Evolutionary conservation across 768 basidiomycete genomes (phyloP).

Genomic region (Tylopilus vinaceipallidus): DNA sequence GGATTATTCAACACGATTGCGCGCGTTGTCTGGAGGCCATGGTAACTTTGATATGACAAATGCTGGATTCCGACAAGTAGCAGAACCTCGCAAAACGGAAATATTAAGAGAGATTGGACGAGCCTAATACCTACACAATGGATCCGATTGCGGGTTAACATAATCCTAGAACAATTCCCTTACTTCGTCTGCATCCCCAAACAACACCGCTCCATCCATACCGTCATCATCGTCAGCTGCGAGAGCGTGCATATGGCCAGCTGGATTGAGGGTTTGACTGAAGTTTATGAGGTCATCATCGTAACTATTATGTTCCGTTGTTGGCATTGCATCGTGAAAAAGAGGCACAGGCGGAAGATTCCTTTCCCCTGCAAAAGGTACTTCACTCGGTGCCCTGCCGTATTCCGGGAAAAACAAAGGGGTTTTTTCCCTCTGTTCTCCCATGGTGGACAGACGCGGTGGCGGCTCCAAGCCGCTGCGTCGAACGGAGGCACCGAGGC

Average conservation of each 20-base stretch:
- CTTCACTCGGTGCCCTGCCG: conserved; percentile 41
- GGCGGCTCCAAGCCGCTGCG: conserved; percentile 30
- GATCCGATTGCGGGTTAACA: conserved; percentile 9
- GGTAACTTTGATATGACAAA: conserved; percentile 76
- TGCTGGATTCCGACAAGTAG: conserved; percentile 74
- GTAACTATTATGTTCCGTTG: conserved; percentile 32
- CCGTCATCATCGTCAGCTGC: conserved; percentile 74
- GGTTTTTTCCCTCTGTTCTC: conserved; percentile 44
- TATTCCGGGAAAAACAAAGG: conserved; percentile 77
- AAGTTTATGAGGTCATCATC: conserved; percentile 67
- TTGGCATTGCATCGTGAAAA: conserved; percentile 35
- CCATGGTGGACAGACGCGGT: conserved; percentile 12
- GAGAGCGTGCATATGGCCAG: conserved; percentile 54
- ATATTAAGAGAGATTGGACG: conserved; percentile 80
- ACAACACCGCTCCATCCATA: conserved; percentile 68
- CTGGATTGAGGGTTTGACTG: conserved; percentile 65
- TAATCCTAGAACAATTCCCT: conserved; percentile 48
- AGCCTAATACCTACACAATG: conserved; percentile 39
- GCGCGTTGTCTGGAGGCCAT: conserved; percentile 80
- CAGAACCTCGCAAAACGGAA: conserved; percentile 58
- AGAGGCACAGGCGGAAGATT: conserved; percentile 42
- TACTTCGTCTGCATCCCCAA: conserved; percentile 81
- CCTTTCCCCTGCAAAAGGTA: conserved; percentile 28
- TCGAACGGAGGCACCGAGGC: conserved; percentile 26
- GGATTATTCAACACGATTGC: conserved; percentile 74